phyloP scores from a whole-genome alignment of 225 moss, liverwort and hornwort species.

The Marchantia polymorpha region DNA sequence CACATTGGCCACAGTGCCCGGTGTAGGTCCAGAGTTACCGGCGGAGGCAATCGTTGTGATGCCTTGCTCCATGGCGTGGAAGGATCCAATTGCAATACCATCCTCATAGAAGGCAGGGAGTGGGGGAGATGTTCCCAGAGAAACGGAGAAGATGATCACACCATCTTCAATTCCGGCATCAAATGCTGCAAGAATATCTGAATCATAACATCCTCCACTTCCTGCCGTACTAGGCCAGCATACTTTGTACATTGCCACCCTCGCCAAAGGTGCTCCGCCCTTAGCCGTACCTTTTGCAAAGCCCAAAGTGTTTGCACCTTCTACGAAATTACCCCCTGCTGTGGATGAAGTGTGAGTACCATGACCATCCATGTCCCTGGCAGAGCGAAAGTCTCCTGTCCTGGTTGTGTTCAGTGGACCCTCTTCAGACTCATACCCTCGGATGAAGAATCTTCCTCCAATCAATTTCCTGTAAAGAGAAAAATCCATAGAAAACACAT shows the following conservation, averaged over 20 bases:
- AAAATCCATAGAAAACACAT: not conserved
- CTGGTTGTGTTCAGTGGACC: conserved; percentile 45
- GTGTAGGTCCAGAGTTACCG: conserved; percentile 64
- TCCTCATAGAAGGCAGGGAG: conserved; percentile 48
- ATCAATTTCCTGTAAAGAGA: conserved; percentile 58
- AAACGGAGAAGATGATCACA: conserved; percentile 68
- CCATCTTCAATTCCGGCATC: conserved; percentile 68
- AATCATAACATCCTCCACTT: conserved; percentile 41
- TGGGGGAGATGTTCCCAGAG: conserved; percentile 53
- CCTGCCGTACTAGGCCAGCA: conserved; percentile 55
- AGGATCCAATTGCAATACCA: conserved; percentile 62
- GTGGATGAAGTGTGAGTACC: conserved; percentile 87
- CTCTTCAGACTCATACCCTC: conserved; percentile 60
- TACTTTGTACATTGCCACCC: conserved; percentile 79
- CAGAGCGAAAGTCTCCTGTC: conserved; percentile 48
- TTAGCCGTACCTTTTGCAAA: conserved; percentile 67
- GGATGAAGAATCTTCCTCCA: conserved; percentile 63
- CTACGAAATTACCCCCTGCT: conserved; percentile 55
- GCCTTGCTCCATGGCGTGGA: conserved; percentile 52
- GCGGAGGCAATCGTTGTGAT: conserved; percentile 60
- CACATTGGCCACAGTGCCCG: conserved; percentile 57
- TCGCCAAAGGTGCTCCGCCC: conserved; percentile 64
- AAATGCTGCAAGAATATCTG: conserved; percentile 52
- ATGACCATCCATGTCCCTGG: conserved; percentile 71
- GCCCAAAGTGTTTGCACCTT: conserved; percentile 46